phyloP scores from a whole-genome alignment of 106 monocot species.

The Dendrobium huoshanense region DNA sequence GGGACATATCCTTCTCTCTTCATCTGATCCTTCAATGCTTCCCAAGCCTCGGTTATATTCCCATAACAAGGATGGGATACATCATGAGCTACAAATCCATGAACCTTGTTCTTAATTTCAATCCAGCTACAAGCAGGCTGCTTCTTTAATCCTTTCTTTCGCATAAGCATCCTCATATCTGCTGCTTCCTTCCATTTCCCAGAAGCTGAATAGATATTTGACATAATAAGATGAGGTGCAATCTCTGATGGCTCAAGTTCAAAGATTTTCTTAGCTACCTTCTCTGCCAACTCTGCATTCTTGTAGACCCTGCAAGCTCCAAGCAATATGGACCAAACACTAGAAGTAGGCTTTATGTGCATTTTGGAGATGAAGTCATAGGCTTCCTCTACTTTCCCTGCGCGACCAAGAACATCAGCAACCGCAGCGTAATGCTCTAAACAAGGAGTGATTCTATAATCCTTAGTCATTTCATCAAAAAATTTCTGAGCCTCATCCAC shows the following conservation, averaged over 20 bases:
- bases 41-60: slow-evolving; percentile 41
- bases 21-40: slow-evolving; percentile 50
- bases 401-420: slow-evolving; percentile 77
- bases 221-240: slow-evolving; percentile 61
- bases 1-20: slow-evolving; percentile 59
- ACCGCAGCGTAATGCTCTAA: slow-evolving; percentile 88
- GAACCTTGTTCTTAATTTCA: slow-evolving; percentile 50
- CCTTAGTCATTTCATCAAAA: slow-evolving; percentile 54
- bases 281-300: slow-evolving; percentile 56
- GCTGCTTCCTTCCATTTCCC: slow-evolving; percentile 86
- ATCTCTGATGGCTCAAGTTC: slow-evolving; percentile 57
- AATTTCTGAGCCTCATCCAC: slow-evolving; percentile 51
- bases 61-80: slow-evolving; percentile 51
- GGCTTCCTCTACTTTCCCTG: slow-evolving; percentile 71
- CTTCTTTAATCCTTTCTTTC: slow-evolving; percentile 54
- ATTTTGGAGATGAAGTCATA: slow-evolving; percentile 66
- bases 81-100: slow-evolving; percentile 66
- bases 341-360: slow-evolving; percentile 73
- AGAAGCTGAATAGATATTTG: slow-evolving; percentile 75
- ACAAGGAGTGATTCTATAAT: slow-evolving; percentile 60
- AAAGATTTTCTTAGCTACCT: slow-evolving; percentile 55
- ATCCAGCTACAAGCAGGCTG: slow-evolving; percentile 84
- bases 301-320: slow-evolving; percentile 69
- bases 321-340: slow-evolving; percentile 76
- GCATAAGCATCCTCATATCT: slow-evolving; percentile 35